A percentile compares a stretch with the other conserved stretches of the same genome.
These are phyloP conservation scores for Rhodotorula babjevae DNA, from an alignment of 768 basidiomycete genomes.

Conservation along the genomic window DNA sequence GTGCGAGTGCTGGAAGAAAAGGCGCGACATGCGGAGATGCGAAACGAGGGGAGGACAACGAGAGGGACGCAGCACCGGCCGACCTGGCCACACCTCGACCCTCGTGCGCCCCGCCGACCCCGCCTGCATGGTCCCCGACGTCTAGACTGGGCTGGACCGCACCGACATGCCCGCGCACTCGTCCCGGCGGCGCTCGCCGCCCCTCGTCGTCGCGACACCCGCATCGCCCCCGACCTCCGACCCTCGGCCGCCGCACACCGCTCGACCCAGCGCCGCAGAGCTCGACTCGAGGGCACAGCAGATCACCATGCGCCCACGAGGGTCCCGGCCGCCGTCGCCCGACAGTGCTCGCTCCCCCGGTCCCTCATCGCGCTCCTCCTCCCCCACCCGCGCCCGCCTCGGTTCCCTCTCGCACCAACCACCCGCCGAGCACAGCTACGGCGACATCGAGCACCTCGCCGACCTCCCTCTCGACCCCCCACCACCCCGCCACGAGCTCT, in stretches of 20 bases:
- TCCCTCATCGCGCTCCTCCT: not conserved
- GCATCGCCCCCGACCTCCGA: slow-evolving; percentile 7
- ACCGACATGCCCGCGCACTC: not conserved
- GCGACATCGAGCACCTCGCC: not conserved
- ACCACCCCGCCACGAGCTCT: not conserved
- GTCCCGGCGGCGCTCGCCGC: not conserved
- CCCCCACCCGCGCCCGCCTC: not conserved
- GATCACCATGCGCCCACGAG: not conserved
- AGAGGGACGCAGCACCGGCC: no score
- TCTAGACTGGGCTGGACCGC: not conserved
- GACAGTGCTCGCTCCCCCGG: not conserved
- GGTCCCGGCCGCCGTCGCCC: slow-evolving; percentile 2
- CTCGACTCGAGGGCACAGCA: not conserved
- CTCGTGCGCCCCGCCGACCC: no score
- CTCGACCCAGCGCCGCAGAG: no score
- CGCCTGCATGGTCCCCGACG: no score
- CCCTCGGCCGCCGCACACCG: no score
- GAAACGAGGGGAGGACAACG: no score
- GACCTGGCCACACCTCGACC: no score
- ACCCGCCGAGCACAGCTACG: not conserved
- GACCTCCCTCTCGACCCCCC: not conserved
- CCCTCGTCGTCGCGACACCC: not conserved
- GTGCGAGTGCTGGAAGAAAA: no score
- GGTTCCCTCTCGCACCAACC: not conserved
- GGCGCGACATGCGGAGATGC: no score